Base-by-base conservation (phyloP, 176 grass and related monocot species). In the Oryza glumipatula region DNA sequence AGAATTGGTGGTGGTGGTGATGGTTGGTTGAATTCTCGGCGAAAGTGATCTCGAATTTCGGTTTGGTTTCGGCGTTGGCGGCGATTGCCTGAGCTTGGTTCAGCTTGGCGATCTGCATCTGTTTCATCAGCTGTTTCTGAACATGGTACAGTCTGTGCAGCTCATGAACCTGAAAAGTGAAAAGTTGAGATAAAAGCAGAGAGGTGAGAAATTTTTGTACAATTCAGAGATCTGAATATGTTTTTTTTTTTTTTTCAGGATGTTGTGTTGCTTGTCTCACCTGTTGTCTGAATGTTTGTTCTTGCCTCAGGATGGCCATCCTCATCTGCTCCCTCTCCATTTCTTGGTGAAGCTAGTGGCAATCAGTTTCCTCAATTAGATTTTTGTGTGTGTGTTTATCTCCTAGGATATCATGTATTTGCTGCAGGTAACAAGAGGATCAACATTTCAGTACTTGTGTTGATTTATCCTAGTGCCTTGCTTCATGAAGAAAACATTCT, bases 321-420 rank as follows among this genome's bases (percentile, higher is more conserved):
- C 83, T 92, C 76, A 95, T 86, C 76, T 81, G 78, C 65, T 92
- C 86, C 46, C 65, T 95, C 12, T 94, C 92, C 89, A 91, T 91
- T 4, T 80, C 51, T 65, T 65, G 32, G 8, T 65, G 56, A 86
- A 65, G 65, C 30, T 88, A 66, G 71, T 26, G 80, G 24, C 65
- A 68, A 56, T 23, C n/a, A 63, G 11, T 44, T 12, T 67, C 45
- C 38, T 58, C 65, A 46, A 19, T 73, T 73, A 10, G 52, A 2
- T 10, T 44, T 44, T 9, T 44, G 43, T 52, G 49, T 32, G 49
- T 32, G 21, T 12, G 10, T 28, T 9, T 60, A 32, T 24, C 82
- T 83, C 39, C 33, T 70, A 71, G 43, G 32, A 14, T 16, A 0
- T 22, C 46, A 32, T 45, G 44, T 65, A 56, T 66, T 56, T 70